These are phyloP conservation scores for Passalora sequoiae DNA, from an alignment of 2,329 filamentous ascomycete genomes.

Conservation along the genomic window DNA sequence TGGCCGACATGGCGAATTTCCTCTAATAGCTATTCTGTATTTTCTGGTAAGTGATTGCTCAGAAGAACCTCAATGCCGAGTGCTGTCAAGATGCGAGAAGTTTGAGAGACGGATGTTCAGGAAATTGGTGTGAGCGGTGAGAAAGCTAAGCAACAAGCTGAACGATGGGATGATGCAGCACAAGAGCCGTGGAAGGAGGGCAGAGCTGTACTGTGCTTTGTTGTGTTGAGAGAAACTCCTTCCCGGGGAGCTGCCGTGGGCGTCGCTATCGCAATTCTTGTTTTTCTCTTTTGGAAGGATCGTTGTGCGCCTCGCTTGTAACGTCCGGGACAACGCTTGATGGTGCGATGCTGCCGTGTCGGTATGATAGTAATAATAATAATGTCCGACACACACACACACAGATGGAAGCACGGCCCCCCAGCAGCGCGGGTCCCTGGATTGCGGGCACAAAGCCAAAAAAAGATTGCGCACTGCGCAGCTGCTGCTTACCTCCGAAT, in stretches of 20 bases:
- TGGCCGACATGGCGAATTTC: conserved; percentile 71
- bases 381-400: too few relatives aligned
- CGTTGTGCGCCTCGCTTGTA: too few relatives aligned
- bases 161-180: not conserved
- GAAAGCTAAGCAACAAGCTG: conserved; percentile 1
- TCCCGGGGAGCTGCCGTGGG: not conserved
- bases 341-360: too few relatives aligned
- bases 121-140: conserved; percentile 3
- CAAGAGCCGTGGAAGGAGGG: not conserved
- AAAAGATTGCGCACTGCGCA: too few relatives aligned
- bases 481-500: too few relatives aligned
- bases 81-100: not conserved
- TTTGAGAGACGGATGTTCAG: not conserved
- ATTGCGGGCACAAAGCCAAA: too few relatives aligned
- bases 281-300: too few relatives aligned
- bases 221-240: not conserved
- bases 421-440: too few relatives aligned
- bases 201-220: not conserved
- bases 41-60: conserved; percentile 24
- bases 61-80: not conserved
- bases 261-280: not conserved
- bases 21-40: conserved; percentile 3
- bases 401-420: too few relatives aligned
- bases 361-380: too few relatives aligned
- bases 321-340: too few relatives aligned